A percentile compares a stretch with the other conserved stretches of the same genome.
Conservation (phyloP, 1,284 basidiomycete genomes). For the Somion occarium region DNA sequence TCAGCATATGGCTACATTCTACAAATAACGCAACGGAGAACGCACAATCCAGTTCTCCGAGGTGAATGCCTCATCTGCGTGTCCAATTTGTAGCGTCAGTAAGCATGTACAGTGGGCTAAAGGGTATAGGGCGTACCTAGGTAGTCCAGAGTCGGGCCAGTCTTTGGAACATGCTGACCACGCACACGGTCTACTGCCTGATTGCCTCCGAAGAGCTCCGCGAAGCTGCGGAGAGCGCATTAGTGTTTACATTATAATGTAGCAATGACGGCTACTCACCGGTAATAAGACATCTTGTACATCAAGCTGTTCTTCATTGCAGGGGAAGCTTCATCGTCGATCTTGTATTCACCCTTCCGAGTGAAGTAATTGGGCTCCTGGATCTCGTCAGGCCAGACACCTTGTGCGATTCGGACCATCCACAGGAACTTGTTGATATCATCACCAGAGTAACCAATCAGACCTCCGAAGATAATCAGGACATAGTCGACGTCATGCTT, state of each 20-base stretch:
- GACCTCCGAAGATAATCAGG: constrained; percentile 94
- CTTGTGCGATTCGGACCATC: constrained; percentile 98
- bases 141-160: constrained; percentile 81
- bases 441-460: constrained; percentile 96
- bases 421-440: constrained; percentile 99
- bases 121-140: constrained; percentile 52
- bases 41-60: constrained; percentile 97
- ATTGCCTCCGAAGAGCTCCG: constrained; percentile 79
- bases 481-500: constrained; percentile 99
- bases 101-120: constrained; percentile 2
- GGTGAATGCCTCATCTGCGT: constrained; percentile 90
- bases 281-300: constrained; percentile 98
- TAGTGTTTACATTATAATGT: not conserved
- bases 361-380: constrained; percentile 95
- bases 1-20: constrained; percentile 5
- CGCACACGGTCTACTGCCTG: constrained; percentile 81
- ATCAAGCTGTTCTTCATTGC: constrained; percentile 97
- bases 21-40: constrained; percentile 11
- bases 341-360: constrained; percentile 87
- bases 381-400: constrained; percentile 98
- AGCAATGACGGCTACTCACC: constrained; percentile 40
- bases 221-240: constrained; percentile 49
- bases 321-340: constrained; percentile 83
- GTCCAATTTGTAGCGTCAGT: constrained; percentile 10
- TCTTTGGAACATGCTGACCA: constrained; percentile 70